phyloP scores from a whole-genome alignment of 2,329 filamentous ascomycete species.

The Claviceps cyperi region DNA sequence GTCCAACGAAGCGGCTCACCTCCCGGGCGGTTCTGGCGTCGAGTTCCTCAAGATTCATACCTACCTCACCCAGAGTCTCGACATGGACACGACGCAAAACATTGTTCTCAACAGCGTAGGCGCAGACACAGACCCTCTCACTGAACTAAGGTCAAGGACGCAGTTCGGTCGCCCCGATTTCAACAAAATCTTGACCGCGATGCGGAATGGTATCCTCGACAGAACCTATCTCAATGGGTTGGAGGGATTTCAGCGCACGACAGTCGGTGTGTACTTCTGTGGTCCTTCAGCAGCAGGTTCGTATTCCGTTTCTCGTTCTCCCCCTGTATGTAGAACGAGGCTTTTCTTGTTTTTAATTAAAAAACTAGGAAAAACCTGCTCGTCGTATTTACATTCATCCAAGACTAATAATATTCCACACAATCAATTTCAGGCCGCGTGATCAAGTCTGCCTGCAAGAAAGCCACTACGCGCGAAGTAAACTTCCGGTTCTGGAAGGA shows the following conservation, averaged over 20 bases:
- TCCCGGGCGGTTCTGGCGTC: slow-evolving; percentile 50
- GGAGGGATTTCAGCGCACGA: slow-evolving; percentile 61
- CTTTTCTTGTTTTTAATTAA: not conserved
- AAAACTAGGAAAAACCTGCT: too few species aligned
- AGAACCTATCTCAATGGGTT: slow-evolving; percentile 74
- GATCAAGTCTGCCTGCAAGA: slow-evolving; percentile 69
- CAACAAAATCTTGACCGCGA: slow-evolving; percentile 58
- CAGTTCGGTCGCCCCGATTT: slow-evolving; percentile 96
- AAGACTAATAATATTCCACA: not conserved
- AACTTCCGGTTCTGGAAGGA: slow-evolving; percentile 99
- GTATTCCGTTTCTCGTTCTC: not conserved
- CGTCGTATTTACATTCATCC: too few species aligned
- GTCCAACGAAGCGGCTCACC: slow-evolving; percentile 52
- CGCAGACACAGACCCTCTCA: slow-evolving; percentile 74
- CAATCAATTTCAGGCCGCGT: slow-evolving; percentile 46
- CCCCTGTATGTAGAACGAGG: too few species aligned
- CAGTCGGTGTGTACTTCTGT: slow-evolving; percentile 96
- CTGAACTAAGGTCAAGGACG: slow-evolving; percentile 76
- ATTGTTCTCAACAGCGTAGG: slow-evolving; percentile 95
- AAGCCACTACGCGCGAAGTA: slow-evolving; percentile 61
- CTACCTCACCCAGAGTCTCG: slow-evolving; percentile 86
- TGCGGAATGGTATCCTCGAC: slow-evolving; percentile 79
- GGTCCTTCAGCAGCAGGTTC: slow-evolving; percentile 60
- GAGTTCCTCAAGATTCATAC: slow-evolving; percentile 98
- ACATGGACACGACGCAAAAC: slow-evolving; percentile 85